phyloP scores from a whole-genome alignment of 169 alveolate genomes.

The Plasmodium malariae region DNA sequence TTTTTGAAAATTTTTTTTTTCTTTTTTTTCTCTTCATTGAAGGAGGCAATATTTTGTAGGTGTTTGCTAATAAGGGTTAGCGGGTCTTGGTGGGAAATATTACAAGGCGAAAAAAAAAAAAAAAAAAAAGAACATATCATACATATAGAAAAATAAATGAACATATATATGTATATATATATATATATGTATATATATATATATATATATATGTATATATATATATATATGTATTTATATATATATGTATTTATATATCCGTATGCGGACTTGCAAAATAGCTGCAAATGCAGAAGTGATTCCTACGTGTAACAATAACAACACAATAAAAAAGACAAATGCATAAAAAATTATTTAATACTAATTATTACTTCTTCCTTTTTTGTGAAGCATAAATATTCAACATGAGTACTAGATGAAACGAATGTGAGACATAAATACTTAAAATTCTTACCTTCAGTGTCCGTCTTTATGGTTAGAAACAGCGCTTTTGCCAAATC shows the following conservation, averaged over 20 bases:
- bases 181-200: background rate
- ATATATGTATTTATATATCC: background rate
- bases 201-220: background rate
- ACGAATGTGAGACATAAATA: too few species aligned
- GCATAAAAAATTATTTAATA: too few species aligned
- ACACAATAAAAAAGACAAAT: too few species aligned
- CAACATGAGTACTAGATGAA: too few species aligned
- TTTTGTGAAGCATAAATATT: too few species aligned
- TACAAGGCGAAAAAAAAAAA: background rate
- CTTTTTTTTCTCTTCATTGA: constrained; percentile 63
- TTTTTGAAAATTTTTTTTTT: constrained; percentile 45
- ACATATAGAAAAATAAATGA: background rate
- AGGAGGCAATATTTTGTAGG: constrained; percentile 34
- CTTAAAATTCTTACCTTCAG: constrained; percentile 20
- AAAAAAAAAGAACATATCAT: background rate
- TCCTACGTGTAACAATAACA: too few species aligned
- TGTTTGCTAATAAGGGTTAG: constrained; percentile 26
- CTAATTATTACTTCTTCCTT: too few species aligned
- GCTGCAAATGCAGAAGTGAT: too few species aligned
- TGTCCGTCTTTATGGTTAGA: constrained; percentile 50
- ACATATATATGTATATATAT: background rate
- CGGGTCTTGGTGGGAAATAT: constrained; percentile 15
- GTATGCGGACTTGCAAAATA: background rate
- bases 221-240: background rate
- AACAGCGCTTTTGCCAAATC: constrained; percentile 51